These are phyloP conservation scores for Melastoma malabathricum DNA, from an alignment of 345 rosid species.

Conservation along the genomic window DNA sequence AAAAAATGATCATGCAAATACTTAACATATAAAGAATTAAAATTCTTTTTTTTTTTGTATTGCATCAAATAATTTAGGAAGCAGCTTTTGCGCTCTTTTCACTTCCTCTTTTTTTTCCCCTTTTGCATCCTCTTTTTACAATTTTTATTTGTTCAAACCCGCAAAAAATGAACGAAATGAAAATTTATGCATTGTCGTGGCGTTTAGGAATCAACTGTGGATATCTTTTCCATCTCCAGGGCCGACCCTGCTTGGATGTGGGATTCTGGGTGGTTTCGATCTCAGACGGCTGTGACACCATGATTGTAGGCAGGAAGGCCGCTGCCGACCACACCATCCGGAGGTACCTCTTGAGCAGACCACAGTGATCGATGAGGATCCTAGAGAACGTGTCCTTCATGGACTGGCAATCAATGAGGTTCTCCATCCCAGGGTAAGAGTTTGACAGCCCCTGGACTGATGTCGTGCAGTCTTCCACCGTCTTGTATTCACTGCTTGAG, in stretches of 20 bases:
- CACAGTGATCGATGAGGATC: constrained; percentile 37
- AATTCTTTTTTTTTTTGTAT: too few species aligned
- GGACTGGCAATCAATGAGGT: constrained; percentile 32
- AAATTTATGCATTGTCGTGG: too few species aligned
- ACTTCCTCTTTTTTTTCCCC: too few species aligned
- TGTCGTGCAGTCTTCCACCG: constrained; percentile 32
- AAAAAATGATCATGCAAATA: too few species aligned
- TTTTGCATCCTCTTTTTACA: too few species aligned
- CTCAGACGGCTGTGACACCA: constrained; percentile 24
- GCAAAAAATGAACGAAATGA: too few species aligned
- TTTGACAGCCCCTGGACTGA: constrained; percentile 40
- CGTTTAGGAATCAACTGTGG: too few species aligned
- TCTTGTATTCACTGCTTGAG: constrained; percentile 14
- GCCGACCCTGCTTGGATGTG: constrained; percentile 26
- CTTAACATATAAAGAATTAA: too few species aligned
- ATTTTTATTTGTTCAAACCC: too few species aligned
- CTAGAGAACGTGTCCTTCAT: constrained; percentile 44
- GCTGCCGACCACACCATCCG: constrained; percentile 38
- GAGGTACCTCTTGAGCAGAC: constrained; percentile 31
- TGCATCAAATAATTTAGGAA: not conserved
- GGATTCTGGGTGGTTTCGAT: constrained; percentile 10
- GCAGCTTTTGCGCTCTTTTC: too few species aligned
- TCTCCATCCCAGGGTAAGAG: constrained; percentile 46
- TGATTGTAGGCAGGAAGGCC: constrained; percentile 27
- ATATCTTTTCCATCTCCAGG: constrained; percentile 6